These are phyloP conservation scores for Eleusine coracana DNA, from an alignment of 176 grass and related monocot genomes.

Conservation along the genomic window DNA sequence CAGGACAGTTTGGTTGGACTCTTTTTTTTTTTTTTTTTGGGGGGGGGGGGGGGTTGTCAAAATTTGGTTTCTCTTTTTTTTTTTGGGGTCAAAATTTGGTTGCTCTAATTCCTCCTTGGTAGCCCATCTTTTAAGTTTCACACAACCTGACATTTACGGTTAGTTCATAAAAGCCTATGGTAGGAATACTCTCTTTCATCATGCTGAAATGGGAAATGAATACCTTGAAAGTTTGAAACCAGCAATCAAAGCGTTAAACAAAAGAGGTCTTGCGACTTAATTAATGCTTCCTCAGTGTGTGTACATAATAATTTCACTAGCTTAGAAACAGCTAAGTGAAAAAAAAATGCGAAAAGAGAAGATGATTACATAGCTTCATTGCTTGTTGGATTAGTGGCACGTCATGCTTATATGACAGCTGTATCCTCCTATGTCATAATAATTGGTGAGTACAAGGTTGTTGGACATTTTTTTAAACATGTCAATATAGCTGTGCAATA, in stretches of 20 bases:
- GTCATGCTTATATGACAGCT: too few species aligned
- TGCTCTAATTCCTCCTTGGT: background rate
- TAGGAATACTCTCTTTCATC: background rate
- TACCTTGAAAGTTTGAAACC: background rate
- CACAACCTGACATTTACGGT: background rate
- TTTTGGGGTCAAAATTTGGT: background rate
- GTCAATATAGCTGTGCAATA: background rate
- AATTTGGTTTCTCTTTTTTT: background rate
- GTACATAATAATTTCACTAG: background rate
- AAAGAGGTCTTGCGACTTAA: background rate
- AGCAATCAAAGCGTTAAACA: background rate
- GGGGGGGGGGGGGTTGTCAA: too few species aligned
- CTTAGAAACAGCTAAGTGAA: background rate
- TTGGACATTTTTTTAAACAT: slow-evolving; percentile 7
- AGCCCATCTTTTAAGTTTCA: background rate
- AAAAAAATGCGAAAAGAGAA: slow-evolving; percentile 20
- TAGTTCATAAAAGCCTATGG: background rate
- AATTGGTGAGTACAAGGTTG: background rate
- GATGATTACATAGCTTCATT: background rate
- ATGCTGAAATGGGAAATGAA: background rate
- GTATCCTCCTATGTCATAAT: too few species aligned
- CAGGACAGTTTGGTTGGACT: background rate
- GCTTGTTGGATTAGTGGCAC: too few species aligned
- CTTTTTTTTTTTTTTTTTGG: background rate
- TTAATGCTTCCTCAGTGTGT: background rate